phyloP scores from a whole-genome alignment of 225 moss, liverwort and hornwort species.

The Climacium dendroides region DNA sequence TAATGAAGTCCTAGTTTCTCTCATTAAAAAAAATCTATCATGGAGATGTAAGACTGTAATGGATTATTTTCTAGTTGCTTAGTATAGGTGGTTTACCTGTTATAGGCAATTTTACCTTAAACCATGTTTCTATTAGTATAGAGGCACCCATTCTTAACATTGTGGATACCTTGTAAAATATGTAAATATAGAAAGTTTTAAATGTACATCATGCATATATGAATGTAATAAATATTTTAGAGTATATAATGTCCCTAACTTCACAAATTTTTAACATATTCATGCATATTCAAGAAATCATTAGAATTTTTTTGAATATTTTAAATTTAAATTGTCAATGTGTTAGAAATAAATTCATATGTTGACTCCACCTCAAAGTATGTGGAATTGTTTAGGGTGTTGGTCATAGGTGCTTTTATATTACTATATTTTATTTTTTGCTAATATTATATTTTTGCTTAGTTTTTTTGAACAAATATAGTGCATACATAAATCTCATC shows the following conservation, averaged over 20 bases:
- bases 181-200: not conserved
- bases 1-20: too few species aligned
- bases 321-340: too few species aligned
- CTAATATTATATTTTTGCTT: not conserved
- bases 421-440: not conserved
- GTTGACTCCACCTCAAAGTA: not conserved
- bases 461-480: not conserved
- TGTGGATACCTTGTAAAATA: fast-evolving
- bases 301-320: too few species aligned
- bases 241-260: not conserved
- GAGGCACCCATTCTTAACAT: not conserved
- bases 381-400: too few species aligned
- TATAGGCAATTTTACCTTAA: too few species aligned
- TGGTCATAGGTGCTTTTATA: fast-evolving
- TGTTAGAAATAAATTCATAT: not conserved
- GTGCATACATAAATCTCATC: fast-evolving
- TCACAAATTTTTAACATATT: not conserved
- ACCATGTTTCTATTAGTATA: not conserved
- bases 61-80: too few species aligned
- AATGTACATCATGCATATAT: not conserved
- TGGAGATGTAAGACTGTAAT: too few species aligned
- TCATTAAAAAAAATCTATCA: too few species aligned
- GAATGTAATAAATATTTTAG: not conserved
- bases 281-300: not conserved
- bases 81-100: too few species aligned